A percentile compares a stretch with the other conserved stretches of the same genome.
These are phyloP conservation scores for Colletotrichum trifolii DNA, from an alignment of 2,329 filamentous ascomycete species.

Conservation along the genomic window DNA sequence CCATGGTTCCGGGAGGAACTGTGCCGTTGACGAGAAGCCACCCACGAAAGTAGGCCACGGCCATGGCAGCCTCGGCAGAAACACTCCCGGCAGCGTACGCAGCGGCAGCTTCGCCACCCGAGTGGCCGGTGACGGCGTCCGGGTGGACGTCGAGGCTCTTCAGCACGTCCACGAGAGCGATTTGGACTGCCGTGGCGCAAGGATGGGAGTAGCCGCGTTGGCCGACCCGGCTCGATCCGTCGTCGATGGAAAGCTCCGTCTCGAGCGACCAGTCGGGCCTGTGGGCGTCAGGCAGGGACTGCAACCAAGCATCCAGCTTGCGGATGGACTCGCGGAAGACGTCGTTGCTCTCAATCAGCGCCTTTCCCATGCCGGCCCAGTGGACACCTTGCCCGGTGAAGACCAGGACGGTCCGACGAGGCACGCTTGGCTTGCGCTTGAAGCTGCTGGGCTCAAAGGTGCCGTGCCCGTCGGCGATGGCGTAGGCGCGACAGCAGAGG, in stretches of 20 bases:
- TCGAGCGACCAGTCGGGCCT: slow-evolving; percentile 41
- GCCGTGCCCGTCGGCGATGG: slow-evolving; percentile 37
- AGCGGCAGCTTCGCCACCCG: slow-evolving; percentile 56
- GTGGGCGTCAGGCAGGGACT: slow-evolving; percentile 22
- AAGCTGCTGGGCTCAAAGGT: slow-evolving; percentile 31
- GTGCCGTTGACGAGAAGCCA: slow-evolving; percentile 37
- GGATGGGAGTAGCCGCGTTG: slow-evolving; percentile 41
- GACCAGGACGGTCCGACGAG: slow-evolving; percentile 27
- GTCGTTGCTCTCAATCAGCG: slow-evolving; percentile 19
- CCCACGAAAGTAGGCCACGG: slow-evolving; percentile 53
- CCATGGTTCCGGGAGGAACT: slow-evolving; percentile 50
- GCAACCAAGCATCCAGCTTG: slow-evolving; percentile 34
- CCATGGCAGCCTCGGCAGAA: slow-evolving; percentile 49
- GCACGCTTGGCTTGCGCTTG: slow-evolving; percentile 21
- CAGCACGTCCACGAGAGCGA: slow-evolving; percentile 55
- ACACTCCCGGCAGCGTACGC: slow-evolving; percentile 54
- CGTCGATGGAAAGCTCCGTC: slow-evolving; percentile 38
- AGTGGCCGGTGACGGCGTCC: slow-evolving; percentile 53
- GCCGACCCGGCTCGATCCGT: slow-evolving; percentile 39
- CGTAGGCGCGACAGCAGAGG: slow-evolving; percentile 41
- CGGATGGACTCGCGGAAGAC: slow-evolving; percentile 31
- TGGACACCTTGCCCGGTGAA: slow-evolving; percentile 39
- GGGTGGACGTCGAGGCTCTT: slow-evolving; percentile 45
- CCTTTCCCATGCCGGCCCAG: slow-evolving; percentile 37
- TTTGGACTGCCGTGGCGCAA: slow-evolving; percentile 49